Conservation (phyloP, 495 filamentous ascomycete species). For the Penicillium egyptiacum region DNA sequence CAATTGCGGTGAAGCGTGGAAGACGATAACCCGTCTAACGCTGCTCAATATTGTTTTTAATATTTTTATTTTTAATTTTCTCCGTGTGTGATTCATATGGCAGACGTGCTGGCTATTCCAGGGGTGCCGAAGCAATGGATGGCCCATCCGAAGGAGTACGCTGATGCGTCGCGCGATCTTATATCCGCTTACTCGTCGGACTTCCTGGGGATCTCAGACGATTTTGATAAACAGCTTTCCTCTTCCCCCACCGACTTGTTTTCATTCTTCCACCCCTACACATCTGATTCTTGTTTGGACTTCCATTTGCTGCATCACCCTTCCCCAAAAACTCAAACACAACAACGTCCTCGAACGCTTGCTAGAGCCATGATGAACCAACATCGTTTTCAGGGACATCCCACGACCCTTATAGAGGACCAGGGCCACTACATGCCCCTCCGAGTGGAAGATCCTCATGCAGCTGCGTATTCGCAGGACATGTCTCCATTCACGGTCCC, state of each 20-base stretch:
- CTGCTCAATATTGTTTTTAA: not conserved
- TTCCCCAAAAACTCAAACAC: not conserved
- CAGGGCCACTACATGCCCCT: not conserved
- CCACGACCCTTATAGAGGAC: not conserved
- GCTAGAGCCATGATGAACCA: not conserved
- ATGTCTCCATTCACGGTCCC: not conserved
- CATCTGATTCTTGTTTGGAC: not conserved
- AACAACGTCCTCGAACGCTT: not conserved
- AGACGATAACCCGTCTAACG: not conserved
- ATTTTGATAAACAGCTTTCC: not conserved
- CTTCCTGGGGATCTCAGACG: not conserved
- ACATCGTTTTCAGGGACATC: not conserved
- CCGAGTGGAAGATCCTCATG: not conserved
- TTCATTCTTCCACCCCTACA: not conserved
- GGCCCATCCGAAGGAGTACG: slow-evolving; percentile 10
- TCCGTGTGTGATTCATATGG: slow-evolving; percentile 11
- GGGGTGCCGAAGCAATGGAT: slow-evolving; percentile 13
- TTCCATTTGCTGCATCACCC: not conserved
- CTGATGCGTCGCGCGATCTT: not conserved
- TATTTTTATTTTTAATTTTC: not conserved
- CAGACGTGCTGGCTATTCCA: slow-evolving; percentile 18
- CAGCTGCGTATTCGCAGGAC: slow-evolving; percentile 2
- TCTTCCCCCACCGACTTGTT: not conserved
- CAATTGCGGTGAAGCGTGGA: slow-evolving; percentile 28
- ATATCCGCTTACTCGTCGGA: slow-evolving; percentile 6